Conservation (phyloP, 164 flowering plant species). For the Protea cynaroides region DNA sequence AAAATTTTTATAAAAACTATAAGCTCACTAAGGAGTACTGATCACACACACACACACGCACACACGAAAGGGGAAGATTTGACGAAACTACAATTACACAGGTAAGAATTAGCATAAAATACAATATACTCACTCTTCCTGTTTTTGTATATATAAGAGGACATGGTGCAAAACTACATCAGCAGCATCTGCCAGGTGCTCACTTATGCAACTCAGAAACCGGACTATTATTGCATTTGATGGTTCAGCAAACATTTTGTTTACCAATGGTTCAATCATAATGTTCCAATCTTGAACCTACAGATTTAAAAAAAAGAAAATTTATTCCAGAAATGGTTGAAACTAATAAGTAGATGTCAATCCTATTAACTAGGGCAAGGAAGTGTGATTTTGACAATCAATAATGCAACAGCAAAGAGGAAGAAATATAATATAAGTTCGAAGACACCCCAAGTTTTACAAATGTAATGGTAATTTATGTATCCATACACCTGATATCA, state of each 20-base stretch:
- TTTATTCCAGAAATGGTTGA: conserved; percentile 2
- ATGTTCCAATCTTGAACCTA: conserved; percentile 73
- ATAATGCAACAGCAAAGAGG: too few relatives aligned
- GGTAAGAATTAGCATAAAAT: neutral
- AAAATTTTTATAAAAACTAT: too few relatives aligned
- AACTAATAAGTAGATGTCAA: conserved; percentile 1
- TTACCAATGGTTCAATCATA: conserved; percentile 53
- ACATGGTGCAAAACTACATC: conserved; percentile 50
- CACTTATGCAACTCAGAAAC: conserved; percentile 63
- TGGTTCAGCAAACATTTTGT: conserved; percentile 77
- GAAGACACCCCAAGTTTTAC: too few relatives aligned
- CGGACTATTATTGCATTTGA: conserved; percentile 68
- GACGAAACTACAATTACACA: neutral
- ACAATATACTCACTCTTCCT: conserved; percentile 47
- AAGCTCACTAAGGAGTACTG: neutral
- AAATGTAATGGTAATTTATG: too few relatives aligned
- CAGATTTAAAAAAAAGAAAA: conserved; percentile 3
- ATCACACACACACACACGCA: too few relatives aligned
- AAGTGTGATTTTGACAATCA: too few relatives aligned
- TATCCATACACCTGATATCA: too few relatives aligned
- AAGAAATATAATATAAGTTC: too few relatives aligned
- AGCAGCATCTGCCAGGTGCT: conserved; percentile 48
- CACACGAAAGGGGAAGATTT: neutral
- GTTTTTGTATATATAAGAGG: conserved; percentile 38
- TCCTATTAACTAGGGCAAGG: too few relatives aligned